These are phyloP conservation scores for Eutrema yunnanense DNA, from an alignment of 345 rosid species.

Conservation along the genomic window DNA sequence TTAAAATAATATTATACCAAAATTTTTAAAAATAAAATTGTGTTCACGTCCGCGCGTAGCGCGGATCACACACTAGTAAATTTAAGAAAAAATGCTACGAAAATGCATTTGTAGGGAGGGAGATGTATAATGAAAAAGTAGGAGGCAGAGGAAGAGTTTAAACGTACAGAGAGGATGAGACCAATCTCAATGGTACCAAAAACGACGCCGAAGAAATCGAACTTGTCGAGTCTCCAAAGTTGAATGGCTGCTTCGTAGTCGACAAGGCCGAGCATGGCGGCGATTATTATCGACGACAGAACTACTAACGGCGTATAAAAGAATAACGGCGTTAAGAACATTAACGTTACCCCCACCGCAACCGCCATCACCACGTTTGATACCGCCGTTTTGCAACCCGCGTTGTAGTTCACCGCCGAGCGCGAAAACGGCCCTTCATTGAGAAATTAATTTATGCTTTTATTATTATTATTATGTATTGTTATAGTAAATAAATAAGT, in stretches of 20 bases:
- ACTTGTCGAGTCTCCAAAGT: conserved; percentile 73
- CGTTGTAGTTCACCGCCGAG: conserved; percentile 88
- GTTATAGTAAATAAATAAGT: neutral
- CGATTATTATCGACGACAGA: conserved; percentile 64
- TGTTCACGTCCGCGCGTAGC: no score
- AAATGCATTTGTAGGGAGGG: no score
- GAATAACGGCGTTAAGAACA: conserved; percentile 73
- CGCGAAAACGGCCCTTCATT: conserved; percentile 77
- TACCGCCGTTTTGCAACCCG: conserved; percentile 86
- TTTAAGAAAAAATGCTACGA: no score
- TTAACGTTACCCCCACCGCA: conserved; percentile 60
- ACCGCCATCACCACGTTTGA: conserved; percentile 84
- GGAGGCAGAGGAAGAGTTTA: neutral
- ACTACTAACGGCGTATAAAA: conserved; percentile 83
- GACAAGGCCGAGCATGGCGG: conserved; percentile 87
- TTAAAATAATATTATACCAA: no score
- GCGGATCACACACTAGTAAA: no score
- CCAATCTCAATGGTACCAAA: conserved; percentile 74
- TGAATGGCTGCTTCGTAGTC: conserved; percentile 74
- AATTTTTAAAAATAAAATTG: no score
- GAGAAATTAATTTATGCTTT: neutral
- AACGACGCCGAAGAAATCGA: conserved; percentile 75
- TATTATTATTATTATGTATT: no score
- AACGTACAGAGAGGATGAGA: conserved; percentile 53
- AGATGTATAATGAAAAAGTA: no score